These are phyloP conservation scores for Lolium rigidum DNA, from an alignment of 176 grass and related monocot species.

Conservation along the genomic window DNA sequence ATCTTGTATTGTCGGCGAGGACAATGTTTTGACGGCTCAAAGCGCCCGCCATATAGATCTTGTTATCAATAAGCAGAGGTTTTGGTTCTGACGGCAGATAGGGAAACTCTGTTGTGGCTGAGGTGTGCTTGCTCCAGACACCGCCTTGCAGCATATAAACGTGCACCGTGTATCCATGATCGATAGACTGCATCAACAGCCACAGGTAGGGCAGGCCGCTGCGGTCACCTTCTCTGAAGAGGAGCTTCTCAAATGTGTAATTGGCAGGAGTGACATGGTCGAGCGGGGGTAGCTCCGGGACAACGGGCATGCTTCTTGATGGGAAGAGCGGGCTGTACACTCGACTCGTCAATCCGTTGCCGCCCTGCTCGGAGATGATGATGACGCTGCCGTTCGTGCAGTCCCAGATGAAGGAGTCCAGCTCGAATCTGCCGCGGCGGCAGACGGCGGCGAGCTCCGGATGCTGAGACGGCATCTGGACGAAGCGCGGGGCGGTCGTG, in stretches of 20 bases:
- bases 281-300: background rate
- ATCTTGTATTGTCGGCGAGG: background rate
- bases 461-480: background rate
- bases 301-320: background rate
- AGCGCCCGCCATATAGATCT: background rate
- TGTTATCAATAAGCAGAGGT: background rate
- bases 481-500: background rate
- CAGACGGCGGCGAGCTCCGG: background rate
- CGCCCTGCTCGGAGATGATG: background rate
- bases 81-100: background rate
- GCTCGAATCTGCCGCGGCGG: background rate
- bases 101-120: background rate
- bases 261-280: background rate
- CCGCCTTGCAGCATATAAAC: slow-evolving; percentile 17
- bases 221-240: background rate
- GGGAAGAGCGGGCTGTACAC: slow-evolving; percentile 8
- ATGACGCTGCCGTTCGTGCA: background rate
- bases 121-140: background rate
- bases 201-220: background rate
- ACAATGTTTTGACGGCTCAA: background rate
- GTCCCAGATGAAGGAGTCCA: slow-evolving; percentile 12
- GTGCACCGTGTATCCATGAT: background rate
- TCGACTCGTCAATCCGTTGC: background rate
- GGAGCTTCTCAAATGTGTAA: slow-evolving; percentile 1
- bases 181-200: background rate